A percentile compares a stretch with the other conserved stretches of the same genome.
Evolutionary conservation across 2,329 filamentous ascomycete species (phyloP).

Genomic region (Colletotrichum sp.): DNA sequence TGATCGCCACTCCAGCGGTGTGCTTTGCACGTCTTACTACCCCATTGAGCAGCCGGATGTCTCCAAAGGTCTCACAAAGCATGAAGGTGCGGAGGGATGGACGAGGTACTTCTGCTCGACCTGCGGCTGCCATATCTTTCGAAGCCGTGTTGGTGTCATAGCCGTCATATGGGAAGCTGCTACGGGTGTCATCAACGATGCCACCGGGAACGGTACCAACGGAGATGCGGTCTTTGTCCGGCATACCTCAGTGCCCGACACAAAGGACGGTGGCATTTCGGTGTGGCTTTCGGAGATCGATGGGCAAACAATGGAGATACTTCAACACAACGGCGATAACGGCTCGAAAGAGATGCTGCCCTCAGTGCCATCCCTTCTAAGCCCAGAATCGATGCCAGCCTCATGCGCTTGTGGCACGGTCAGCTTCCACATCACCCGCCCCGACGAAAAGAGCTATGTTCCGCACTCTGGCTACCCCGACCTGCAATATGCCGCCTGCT

Average conservation of each 20-base stretch:
- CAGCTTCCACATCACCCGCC: constrained; percentile 61
- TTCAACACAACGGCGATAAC: neutral
- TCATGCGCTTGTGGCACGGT: constrained; percentile 40
- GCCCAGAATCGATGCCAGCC: constrained; percentile 22
- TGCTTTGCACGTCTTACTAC: constrained; percentile 43
- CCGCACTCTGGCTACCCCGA: constrained; percentile 58
- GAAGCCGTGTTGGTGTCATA: constrained; percentile 12
- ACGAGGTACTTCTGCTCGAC: constrained; percentile 42
- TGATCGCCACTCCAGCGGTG: constrained; percentile 36
- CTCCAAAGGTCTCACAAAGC: constrained; percentile 12
- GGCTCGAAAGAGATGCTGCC: neutral
- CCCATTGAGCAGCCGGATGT: constrained; percentile 27
- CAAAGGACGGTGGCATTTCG: constrained; percentile 41
- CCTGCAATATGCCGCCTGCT: neutral
- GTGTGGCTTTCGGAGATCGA: constrained; percentile 27
- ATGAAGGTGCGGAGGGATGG: neutral
- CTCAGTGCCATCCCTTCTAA: neutral
- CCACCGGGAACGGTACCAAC: neutral
- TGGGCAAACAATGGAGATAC: neutral
- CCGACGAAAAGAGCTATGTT: constrained; percentile 48
- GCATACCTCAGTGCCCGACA: constrained; percentile 32
- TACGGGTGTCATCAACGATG: constrained; percentile 37
- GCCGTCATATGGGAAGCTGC: constrained; percentile 36
- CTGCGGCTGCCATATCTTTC: constrained; percentile 48
- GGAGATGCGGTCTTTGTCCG: neutral